phyloP scores from a whole-genome alignment of 2,329 filamentous ascomycete genomes.

The Scolecobasidium constrictum region DNA sequence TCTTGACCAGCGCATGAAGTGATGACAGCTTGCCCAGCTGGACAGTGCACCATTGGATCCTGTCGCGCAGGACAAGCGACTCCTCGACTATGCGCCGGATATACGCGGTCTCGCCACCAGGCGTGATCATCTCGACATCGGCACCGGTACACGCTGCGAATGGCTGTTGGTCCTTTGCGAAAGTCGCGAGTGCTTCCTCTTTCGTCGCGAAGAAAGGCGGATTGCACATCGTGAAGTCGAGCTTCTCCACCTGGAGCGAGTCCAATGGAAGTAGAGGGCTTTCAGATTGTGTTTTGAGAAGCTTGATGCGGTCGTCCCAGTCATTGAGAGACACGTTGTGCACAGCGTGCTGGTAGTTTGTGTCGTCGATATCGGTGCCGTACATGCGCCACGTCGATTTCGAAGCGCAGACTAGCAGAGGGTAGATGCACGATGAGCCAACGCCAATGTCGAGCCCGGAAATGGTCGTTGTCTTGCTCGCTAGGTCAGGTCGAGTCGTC shows the following conservation, averaged over 20 bases:
- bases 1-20: conserved; percentile 48
- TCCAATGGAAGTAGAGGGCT: conserved; percentile 55
- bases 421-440: conserved; percentile 85
- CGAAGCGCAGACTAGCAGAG: conserved; percentile 63
- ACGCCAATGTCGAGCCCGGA: conserved; percentile 78
- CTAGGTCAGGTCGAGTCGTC: conserved; percentile 43
- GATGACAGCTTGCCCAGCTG: conserved; percentile 80
- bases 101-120: conserved; percentile 69
- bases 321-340: conserved; percentile 58
- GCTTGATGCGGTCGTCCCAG: conserved; percentile 50
- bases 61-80: conserved; percentile 44
- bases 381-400: conserved; percentile 51
- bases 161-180: conserved; percentile 53
- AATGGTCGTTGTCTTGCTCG: conserved; percentile 41
- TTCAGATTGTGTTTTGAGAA: conserved; percentile 44
- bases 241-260: conserved; percentile 36
- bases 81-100: conserved; percentile 60
- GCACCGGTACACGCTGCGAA: conserved; percentile 68
- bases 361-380: conserved; percentile 59
- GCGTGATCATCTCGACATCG: conserved; percentile 73
- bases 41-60: conserved; percentile 77
- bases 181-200: conserved; percentile 53
- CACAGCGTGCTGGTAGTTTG: conserved; percentile 54
- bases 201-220: conserved; percentile 84
- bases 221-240: conserved; percentile 88